These are phyloP conservation scores for Anthracocystis setariae DNA, from an alignment of 1,284 basidiomycete species.

Conservation along the genomic window DNA sequence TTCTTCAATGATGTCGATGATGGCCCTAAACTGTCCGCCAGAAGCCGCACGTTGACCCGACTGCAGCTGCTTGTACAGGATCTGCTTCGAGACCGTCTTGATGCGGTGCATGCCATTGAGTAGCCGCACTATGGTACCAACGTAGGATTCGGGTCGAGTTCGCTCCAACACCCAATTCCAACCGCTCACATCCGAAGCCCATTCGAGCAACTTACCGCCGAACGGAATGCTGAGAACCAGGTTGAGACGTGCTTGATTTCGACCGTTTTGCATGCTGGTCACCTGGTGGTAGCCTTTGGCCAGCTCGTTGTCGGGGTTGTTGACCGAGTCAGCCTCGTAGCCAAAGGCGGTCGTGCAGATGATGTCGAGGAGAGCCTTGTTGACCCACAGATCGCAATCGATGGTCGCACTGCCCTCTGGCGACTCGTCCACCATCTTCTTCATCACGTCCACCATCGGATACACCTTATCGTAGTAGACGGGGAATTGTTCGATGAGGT, in stretches of 20 bases:
- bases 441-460: slow-evolving; percentile 46
- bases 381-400: slow-evolving; percentile 54
- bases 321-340: slow-evolving; percentile 57
- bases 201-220: slow-evolving; percentile 34
- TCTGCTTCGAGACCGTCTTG: slow-evolving; percentile 48
- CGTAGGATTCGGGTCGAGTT: background rate
- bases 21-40: slow-evolving; percentile 28
- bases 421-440: slow-evolving; percentile 38
- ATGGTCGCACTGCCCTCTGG: slow-evolving; percentile 39
- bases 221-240: slow-evolving; percentile 55
- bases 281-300: slow-evolving; percentile 58
- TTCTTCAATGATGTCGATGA: slow-evolving; percentile 51
- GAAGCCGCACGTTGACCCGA: slow-evolving; percentile 30
- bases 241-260: slow-evolving; percentile 55
- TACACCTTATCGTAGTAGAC: slow-evolving; percentile 55
- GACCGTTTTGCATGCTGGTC: slow-evolving; percentile 55
- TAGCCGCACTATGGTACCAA: slow-evolving; percentile 14
- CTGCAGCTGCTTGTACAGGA: slow-evolving; percentile 54
- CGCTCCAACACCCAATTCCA: slow-evolving; percentile 20
- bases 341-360: slow-evolving; percentile 61
- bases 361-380: slow-evolving; percentile 63
- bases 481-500: slow-evolving; percentile 54
- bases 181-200: slow-evolving; percentile 16
- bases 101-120: slow-evolving; percentile 51
- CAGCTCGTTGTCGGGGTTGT: slow-evolving; percentile 51